Base-by-base conservation (phyloP, 169 alveolate species). In the Theileria sp. region DNA sequence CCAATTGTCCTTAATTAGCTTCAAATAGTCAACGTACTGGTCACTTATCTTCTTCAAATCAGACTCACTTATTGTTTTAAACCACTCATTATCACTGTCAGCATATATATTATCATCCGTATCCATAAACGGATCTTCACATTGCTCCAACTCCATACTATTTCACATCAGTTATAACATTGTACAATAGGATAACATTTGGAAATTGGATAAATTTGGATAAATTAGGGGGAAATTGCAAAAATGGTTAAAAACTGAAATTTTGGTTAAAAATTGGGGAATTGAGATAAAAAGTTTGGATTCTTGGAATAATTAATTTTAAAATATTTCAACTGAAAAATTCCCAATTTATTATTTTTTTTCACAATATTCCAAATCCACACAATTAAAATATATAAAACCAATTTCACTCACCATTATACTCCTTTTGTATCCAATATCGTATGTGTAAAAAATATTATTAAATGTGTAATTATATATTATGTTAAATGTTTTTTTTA, bases 1-100 rank as follows among this genome's bases (percentile, higher is more conserved):
- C 96, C 96, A 92, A 78, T 89, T 89, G 73, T 89, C 94, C 26
- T 89, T 89, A 49, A 89, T 89, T 21, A 80, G 67, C 61, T 85
- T 86, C 23, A 89, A 70, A 70, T 89, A 89, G 66, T 73, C 89
- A n/a, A 83, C 89, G 50, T 83, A 83, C 50, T 83, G 86, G 70
- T 83, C 86, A 50, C 89, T 83, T 34, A 83, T 77, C 50, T 38
- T 64, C 65, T 50, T 32, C 10, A 77, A 62, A 38, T 54, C 58
- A 8, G 54, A 36, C 51, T 74, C 88, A 6, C 44, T 69, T n/a
- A 61, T 75, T 0, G 44, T 30, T 10, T 51, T 76, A 9, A 81
- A 58, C 67, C 66, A 75, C 12, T 81, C 86, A 21, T 30, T 66
- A 44, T 76, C 85, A 49, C 80, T 58, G 62, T 73, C 72, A 0